A percentile compares a stretch with the other conserved stretches of the same genome.
Conservation (phyloP, 805 yeast genomes). For the Saccharomycopsis javanensis region DNA sequence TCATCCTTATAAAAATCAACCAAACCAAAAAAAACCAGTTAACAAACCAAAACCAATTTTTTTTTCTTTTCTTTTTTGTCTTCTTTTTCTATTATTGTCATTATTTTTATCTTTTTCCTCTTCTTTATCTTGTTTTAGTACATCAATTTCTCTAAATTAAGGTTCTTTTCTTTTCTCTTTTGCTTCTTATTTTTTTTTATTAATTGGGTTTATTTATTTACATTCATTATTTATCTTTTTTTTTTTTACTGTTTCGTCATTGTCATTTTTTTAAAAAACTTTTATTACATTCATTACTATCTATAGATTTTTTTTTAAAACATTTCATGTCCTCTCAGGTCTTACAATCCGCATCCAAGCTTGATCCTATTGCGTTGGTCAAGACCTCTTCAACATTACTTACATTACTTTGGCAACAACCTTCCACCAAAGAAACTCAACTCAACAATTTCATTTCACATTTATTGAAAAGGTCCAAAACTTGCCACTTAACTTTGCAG, state of each 20-base stretch:
- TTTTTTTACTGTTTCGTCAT: not conserved
- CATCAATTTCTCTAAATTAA: not conserved
- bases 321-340: not conserved
- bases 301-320: not conserved
- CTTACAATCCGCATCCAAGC: not conserved
- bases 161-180: not conserved
- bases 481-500: constrained; percentile 54
- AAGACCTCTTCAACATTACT: constrained; percentile 13
- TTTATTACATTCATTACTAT: not conserved
- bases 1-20: not conserved
- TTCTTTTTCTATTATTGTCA: not conserved
- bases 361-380: not conserved
- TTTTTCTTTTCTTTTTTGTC: not conserved
- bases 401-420: constrained; percentile 12
- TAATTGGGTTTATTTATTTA: not conserved
- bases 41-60: not conserved
- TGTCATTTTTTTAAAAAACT: not conserved
- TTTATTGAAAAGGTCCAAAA: constrained; percentile 42
- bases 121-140: not conserved
- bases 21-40: not conserved
- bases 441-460: constrained; percentile 29
- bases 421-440: not conserved
- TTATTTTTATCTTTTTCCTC: not conserved
- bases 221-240: not conserved
- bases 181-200: not conserved